phyloP scores from a whole-genome alignment of 768 basidiomycete genomes.

The Coprinellus micaceus region DNA sequence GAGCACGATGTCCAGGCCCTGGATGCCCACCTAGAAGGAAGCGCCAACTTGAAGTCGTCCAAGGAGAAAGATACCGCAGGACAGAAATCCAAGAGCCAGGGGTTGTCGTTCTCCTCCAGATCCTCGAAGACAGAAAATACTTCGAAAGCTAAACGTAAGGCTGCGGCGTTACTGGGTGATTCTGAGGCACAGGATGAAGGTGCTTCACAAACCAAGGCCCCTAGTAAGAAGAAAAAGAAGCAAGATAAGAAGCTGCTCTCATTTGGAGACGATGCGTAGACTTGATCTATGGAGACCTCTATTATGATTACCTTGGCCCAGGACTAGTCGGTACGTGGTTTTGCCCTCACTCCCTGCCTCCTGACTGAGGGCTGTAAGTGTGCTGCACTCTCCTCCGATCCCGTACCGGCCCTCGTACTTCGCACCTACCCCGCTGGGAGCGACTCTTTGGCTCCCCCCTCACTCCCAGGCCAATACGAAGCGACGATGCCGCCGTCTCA shows the following conservation, averaged over 20 bases:
- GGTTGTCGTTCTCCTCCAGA: neutral
- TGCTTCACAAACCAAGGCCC: conserved; percentile 29
- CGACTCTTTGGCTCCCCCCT: too few species aligned
- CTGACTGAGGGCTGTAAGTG: too few species aligned
- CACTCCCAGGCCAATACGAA: too few species aligned
- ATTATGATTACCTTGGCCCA: too few species aligned
- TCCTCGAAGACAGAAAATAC: neutral
- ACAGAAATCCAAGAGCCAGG: neutral
- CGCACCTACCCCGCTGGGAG: too few species aligned
- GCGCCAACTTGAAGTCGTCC: neutral
- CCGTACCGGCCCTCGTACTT: too few species aligned
- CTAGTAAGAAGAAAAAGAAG: conserved; percentile 52
- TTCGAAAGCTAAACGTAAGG: conserved; percentile 36
- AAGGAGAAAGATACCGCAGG: neutral
- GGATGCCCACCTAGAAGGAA: neutral
- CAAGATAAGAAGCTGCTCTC: conserved; percentile 46
- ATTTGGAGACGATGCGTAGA: conserved; percentile 52
- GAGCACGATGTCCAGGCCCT: neutral
- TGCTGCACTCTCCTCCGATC: too few species aligned
- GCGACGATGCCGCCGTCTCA: too few species aligned
- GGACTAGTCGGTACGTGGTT: too few species aligned
- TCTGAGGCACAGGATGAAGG: conserved; percentile 20
- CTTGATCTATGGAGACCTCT: neutral
- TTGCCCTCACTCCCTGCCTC: too few species aligned
- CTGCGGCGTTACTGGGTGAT: conserved; percentile 27